A percentile compares a stretch with the other conserved stretches of the same genome.
Evolutionary conservation across 2,329 filamentous ascomycete species (phyloP).

Genomic region (Blastomyces silverae): DNA sequence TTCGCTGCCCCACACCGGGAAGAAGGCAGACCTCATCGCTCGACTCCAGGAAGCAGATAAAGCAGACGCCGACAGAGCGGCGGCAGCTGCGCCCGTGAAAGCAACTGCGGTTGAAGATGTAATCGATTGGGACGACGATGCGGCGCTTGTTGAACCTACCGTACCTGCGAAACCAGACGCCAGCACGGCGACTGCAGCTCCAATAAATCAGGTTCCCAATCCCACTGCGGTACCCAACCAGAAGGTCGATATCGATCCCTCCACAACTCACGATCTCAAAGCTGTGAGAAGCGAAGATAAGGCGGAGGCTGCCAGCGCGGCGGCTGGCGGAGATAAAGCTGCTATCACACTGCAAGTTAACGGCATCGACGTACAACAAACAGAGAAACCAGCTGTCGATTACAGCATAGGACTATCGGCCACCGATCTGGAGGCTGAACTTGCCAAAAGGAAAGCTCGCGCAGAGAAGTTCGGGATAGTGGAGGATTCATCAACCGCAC

Average conservation of each 20-base stretch:
- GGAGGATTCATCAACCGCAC: conserved; percentile 35
- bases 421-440: conserved; percentile 42
- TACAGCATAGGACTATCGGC: conserved; percentile 40
- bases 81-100: conserved; percentile 16
- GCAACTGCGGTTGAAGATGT: conserved; percentile 35
- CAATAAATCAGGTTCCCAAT: conserved; percentile 34
- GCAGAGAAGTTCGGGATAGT: conserved; percentile 45
- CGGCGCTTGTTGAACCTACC: conserved; percentile 24
- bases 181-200: conserved; percentile 27
- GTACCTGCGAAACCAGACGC: conserved; percentile 29
- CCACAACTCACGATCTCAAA: conserved; percentile 35
- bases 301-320: conserved; percentile 10
- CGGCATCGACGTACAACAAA: conserved; percentile 16
- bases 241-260: conserved; percentile 33
- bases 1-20: conserved; percentile 43
- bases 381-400: conserved; percentile 29
- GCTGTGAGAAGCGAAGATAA: conserved; percentile 29
- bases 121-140: conserved; percentile 42
- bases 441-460: conserved; percentile 45
- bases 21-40: conserved; percentile 46
- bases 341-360: conserved; percentile 20
- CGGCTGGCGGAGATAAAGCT: conserved; percentile 6
- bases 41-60: conserved; percentile 44
- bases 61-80: conserved; percentile 32
- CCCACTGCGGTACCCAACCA: conserved; percentile 39